Evolutionary conservation across 805 yeast genomes (phyloP).

Genomic region (Kodamaea kakaduensis): DNA sequence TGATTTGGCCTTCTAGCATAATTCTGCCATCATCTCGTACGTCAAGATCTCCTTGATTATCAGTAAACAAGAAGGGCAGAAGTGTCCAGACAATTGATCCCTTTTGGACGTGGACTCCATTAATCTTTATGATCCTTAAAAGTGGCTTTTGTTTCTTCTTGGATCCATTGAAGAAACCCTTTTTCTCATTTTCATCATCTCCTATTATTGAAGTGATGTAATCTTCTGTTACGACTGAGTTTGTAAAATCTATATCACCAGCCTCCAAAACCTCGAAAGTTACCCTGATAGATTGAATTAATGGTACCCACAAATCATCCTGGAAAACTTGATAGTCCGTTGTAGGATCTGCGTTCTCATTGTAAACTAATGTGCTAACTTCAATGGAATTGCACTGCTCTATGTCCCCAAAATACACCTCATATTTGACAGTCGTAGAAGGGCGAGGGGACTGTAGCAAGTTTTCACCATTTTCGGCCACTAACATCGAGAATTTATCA

Average conservation of each 20-base stretch:
- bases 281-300: conserved; percentile 41
- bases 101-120: conserved; percentile 27
- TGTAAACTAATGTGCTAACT: conserved; percentile 17
- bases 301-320: conserved; percentile 38
- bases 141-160: conserved; percentile 14
- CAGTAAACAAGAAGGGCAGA: conserved; percentile 15
- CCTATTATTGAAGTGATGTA: conserved; percentile 16
- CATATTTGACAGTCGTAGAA: conserved; percentile 24
- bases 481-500: conserved; percentile 24
- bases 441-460: conserved; percentile 28
- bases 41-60: conserved; percentile 9
- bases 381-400: conserved; percentile 21
- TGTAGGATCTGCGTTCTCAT: conserved; percentile 10
- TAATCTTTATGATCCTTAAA: conserved; percentile 27
- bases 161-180: conserved; percentile 2
- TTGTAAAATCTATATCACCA: conserved; percentile 39
- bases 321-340: conserved; percentile 9
- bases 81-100: conserved; percentile 28
- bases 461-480: conserved; percentile 11
- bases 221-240: conserved; percentile 27
- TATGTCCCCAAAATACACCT: conserved; percentile 28
- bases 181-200: conserved; percentile 5
- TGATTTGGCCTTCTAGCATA: conserved; percentile 22
- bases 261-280: conserved; percentile 42
- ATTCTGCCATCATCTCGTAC: conserved; percentile 22